Percentiles rank a stretch among this genome's conserved stretches.
Evolutionary conservation across 768 basidiomycete species (phyloP).

Genomic region (Collybiopsis confluens): DNA sequence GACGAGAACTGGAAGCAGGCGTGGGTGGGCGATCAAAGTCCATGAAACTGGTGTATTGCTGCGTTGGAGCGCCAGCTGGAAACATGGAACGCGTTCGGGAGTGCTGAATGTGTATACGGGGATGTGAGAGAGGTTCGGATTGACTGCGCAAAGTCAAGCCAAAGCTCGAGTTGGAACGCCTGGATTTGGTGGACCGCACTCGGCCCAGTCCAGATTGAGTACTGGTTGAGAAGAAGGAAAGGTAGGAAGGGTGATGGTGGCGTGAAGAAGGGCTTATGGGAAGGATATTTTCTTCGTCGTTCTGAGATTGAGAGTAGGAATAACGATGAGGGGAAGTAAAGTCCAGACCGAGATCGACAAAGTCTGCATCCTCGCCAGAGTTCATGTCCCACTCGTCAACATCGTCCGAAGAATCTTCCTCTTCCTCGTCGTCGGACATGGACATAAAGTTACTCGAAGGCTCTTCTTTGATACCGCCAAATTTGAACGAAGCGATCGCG

Average conservation of each 20-base stretch:
- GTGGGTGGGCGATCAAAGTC: background rate
- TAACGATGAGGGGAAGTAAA: conserved; percentile 3
- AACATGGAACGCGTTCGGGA: too few relatives aligned
- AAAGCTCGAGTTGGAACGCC: background rate
- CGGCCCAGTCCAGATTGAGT: background rate
- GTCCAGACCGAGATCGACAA: conserved; percentile 5
- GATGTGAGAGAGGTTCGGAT: background rate
- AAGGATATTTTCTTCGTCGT: conserved; percentile 5
- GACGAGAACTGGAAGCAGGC: too few relatives aligned
- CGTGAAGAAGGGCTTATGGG: background rate
- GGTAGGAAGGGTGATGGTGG: background rate
- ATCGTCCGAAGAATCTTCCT: conserved; percentile 2
- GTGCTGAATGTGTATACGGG: too few relatives aligned
- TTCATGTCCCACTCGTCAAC: conserved; percentile 2
- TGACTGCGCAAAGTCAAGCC: background rate
- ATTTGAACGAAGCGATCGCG: background rate
- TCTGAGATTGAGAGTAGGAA: background rate
- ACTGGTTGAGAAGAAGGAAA: background rate
- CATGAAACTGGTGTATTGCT: conserved; percentile 7
- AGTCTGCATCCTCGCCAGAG: background rate
- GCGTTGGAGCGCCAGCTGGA: too few relatives aligned
- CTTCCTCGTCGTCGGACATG: conserved; percentile 3
- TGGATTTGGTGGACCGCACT: background rate
- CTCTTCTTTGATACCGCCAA: background rate
- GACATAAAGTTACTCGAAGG: conserved; percentile 6